A percentile compares a stretch with the other conserved stretches of the same genome.
These are phyloP conservation scores for Sugiyamaella chiloensis DNA, from an alignment of 805 yeast species.

Conservation along the genomic window DNA sequence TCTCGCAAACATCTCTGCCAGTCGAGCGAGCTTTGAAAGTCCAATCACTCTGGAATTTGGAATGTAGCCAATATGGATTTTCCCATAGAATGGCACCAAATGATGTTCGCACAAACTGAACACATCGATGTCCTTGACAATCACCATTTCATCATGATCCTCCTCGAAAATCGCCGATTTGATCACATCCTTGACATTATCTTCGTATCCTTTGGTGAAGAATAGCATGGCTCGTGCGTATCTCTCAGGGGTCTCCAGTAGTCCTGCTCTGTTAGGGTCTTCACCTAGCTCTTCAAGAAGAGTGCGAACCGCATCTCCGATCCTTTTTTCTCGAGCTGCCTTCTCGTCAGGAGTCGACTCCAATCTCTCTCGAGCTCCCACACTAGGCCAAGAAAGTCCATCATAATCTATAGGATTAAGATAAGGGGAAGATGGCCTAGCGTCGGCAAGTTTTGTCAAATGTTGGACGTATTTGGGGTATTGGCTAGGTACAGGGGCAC, in stretches of 20 bases:
- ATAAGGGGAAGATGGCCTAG: constrained; percentile 66
- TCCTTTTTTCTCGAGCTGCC: constrained; percentile 63
- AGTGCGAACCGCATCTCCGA: constrained; percentile 76
- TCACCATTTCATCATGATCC: constrained; percentile 98
- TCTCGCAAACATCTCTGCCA: constrained; percentile 96
- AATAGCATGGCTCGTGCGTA: constrained; percentile 95
- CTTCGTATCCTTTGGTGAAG: constrained; percentile 96
- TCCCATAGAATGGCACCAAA: constrained; percentile 94
- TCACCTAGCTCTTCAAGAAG: constrained; percentile 84
- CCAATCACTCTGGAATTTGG: constrained; percentile 94
- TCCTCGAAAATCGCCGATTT: constrained; percentile 96
- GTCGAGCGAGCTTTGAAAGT: constrained; percentile 84
- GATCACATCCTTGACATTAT: constrained; percentile 85
- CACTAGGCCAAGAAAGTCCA: constrained; percentile 91
- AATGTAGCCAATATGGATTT: constrained; percentile 96
- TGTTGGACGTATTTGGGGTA: constrained; percentile 26
- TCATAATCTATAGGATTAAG: constrained; percentile 84
- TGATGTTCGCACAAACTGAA: constrained; percentile 96
- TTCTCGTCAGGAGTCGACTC: constrained; percentile 68
- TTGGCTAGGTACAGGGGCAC: constrained; percentile 20
- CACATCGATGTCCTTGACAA: constrained; percentile 90
- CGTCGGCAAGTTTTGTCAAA: constrained; percentile 21
- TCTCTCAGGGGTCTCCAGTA: constrained; percentile 90
- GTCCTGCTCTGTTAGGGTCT: constrained; percentile 83
- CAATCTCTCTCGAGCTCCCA: constrained; percentile 75